Conservation (phyloP, 2,329 filamentous ascomycete species). For the Talaromyces verruculosus region DNA sequence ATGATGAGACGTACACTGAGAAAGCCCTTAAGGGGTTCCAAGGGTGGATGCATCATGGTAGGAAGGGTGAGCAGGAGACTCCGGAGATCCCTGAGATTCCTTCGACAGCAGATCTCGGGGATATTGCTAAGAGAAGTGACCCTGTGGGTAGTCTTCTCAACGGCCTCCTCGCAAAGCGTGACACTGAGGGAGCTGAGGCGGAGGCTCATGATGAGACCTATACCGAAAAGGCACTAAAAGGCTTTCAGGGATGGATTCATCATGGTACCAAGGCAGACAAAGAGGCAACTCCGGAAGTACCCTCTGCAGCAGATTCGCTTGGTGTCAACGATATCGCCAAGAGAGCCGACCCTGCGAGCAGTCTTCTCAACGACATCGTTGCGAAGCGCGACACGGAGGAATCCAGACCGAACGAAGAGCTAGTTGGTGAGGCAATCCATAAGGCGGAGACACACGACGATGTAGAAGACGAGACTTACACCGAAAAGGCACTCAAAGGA, state of each 20-base stretch:
- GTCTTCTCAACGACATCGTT: neutral
- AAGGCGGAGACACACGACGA: neutral
- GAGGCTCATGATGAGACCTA: neutral
- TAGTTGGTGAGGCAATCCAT: too few species aligned
- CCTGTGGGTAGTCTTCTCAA: neutral
- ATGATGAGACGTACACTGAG: neutral
- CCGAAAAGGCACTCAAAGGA: constrained; percentile 5
- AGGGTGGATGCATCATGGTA: neutral
- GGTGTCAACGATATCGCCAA: neutral
- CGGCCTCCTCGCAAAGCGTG: neutral
- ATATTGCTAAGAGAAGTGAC: neutral
- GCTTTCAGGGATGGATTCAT: neutral
- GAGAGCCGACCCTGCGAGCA: neutral
- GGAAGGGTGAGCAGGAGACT: neutral
- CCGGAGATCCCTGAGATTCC: neutral
- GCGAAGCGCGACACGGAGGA: neutral
- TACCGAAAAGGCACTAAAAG: neutral
- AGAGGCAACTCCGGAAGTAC: neutral
- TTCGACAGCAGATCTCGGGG: neutral
- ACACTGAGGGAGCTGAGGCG: neutral
- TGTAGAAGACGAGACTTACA: neutral
- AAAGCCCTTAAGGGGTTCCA: neutral
- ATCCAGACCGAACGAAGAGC: neutral
- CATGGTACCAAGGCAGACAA: neutral
- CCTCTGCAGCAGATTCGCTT: constrained; percentile 1